These are phyloP conservation scores for Penstemon newberryi DNA, from an alignment of 257 asterid species.

Conservation along the genomic window DNA sequence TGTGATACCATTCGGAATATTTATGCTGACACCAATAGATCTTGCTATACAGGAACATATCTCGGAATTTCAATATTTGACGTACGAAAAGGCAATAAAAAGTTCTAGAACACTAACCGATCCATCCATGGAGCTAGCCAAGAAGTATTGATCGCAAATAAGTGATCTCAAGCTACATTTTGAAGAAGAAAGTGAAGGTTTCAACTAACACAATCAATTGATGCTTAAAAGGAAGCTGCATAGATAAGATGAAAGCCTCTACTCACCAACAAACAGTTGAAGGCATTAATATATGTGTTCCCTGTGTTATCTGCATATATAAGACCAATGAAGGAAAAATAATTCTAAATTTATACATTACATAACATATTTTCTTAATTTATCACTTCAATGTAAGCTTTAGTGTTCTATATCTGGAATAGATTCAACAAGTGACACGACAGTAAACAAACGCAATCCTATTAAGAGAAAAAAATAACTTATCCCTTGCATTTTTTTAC, in stretches of 20 bases:
- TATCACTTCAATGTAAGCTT: not conserved
- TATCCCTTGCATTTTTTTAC: not conserved
- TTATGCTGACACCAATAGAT: not conserved
- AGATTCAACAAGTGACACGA: not conserved
- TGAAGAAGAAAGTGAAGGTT: constrained; percentile 20
- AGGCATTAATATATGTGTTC: constrained; percentile 50
- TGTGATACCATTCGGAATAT: not conserved
- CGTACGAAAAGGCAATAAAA: constrained; percentile 13
- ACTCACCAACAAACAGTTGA: constrained; percentile 86
- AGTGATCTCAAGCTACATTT: constrained; percentile 69
- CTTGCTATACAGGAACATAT: not conserved
- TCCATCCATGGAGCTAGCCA: constrained; percentile 99
- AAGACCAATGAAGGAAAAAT: not conserved
- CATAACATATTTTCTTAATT: not conserved
- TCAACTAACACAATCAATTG: constrained; percentile 18
- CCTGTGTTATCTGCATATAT: constrained; percentile 55
- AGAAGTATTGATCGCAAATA: constrained; percentile 69
- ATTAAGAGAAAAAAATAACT: not conserved
- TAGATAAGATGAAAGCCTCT: constrained; percentile 20
- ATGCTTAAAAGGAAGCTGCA: constrained; percentile 14
- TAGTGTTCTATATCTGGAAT: not conserved
- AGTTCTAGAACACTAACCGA: constrained; percentile 60
- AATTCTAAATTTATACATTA: not conserved
- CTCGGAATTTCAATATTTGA: constrained; percentile 15
- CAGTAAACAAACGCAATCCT: not conserved